These are phyloP conservation scores for Draba incana DNA, from an alignment of 345 rosid genomes.

Conservation along the genomic window DNA sequence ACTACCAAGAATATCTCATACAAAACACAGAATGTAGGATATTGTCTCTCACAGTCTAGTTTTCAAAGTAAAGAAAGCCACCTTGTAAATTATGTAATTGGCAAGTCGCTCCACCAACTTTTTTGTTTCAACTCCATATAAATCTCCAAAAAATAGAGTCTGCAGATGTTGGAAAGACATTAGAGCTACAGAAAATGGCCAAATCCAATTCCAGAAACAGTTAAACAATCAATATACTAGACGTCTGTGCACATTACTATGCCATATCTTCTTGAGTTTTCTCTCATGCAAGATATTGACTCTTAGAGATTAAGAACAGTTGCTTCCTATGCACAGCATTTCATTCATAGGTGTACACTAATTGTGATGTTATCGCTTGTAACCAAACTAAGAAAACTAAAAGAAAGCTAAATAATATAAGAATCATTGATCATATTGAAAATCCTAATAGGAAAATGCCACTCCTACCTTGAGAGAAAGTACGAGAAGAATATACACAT, in stretches of 20 bases:
- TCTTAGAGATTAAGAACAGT: slow-evolving; percentile 11
- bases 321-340: slow-evolving; percentile 5
- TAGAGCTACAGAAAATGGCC: slow-evolving; percentile 17
- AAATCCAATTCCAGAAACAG: slow-evolving; percentile 10
- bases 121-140: slow-evolving; percentile 76
- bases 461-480: slow-evolving; percentile 79
- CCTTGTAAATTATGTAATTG: slow-evolving; percentile 97
- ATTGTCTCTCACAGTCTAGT: slow-evolving; percentile 14
- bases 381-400: slow-evolving; percentile 20
- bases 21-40: slow-evolving; percentile 20
- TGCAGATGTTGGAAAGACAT: slow-evolving; percentile 45
- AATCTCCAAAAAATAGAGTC: slow-evolving; percentile 83
- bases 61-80: slow-evolving; percentile 39
- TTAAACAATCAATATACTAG: slow-evolving; percentile 3
- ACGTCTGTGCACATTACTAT: slow-evolving; percentile 5
- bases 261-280: not conserved
- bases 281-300: slow-evolving; percentile 7
- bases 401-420: slow-evolving; percentile 1
- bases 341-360: not conserved
- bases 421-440: not conserved
- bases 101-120: slow-evolving; percentile 88
- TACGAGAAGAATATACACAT: slow-evolving; percentile 71
- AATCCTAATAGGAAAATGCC: slow-evolving; percentile 4
- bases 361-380: not conserved
- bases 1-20: slow-evolving; percentile 17